These are phyloP conservation scores for Smallanthus sonchifolius DNA, from an alignment of 129 eudicot species.

Conservation along the genomic window DNA sequence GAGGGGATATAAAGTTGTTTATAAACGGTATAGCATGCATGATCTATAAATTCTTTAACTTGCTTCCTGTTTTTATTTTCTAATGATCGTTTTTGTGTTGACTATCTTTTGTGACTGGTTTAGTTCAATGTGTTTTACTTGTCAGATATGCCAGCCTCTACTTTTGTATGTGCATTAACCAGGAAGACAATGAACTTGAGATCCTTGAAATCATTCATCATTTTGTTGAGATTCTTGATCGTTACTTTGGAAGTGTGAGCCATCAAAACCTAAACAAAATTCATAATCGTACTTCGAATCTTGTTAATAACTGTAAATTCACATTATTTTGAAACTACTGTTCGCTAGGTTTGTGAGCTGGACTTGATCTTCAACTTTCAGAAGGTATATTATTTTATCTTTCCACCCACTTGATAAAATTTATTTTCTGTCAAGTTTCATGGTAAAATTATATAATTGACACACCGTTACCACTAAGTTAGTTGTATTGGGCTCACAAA, in stretches of 20 bases:
- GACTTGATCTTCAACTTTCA: constrained; percentile 88
- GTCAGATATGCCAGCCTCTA: constrained; percentile 94
- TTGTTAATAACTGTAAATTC: neutral
- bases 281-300: neutral
- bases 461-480: neutral
- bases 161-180: constrained; percentile 91
- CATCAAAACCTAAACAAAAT: constrained; percentile 7
- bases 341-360: constrained; percentile 80
- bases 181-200: constrained; percentile 89
- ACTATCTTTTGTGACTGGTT: constrained; percentile 5
- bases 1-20: constrained; percentile 89
- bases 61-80: neutral
- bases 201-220: constrained; percentile 86
- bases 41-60: neutral
- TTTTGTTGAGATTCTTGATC: constrained; percentile 81
- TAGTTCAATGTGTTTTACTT: neutral
- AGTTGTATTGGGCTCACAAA: neutral
- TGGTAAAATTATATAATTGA: neutral
- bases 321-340: constrained; percentile 2
- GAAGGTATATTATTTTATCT: constrained; percentile 48
- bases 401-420: neutral
- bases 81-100: neutral
- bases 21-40: constrained; percentile 59
- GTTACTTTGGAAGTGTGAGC: constrained; percentile 92
- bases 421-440: neutral